A percentile compares a stretch with the other conserved stretches of the same genome.
Conservation (phyloP, 345 rosid genomes). For the Camelina neglecta region DNA sequence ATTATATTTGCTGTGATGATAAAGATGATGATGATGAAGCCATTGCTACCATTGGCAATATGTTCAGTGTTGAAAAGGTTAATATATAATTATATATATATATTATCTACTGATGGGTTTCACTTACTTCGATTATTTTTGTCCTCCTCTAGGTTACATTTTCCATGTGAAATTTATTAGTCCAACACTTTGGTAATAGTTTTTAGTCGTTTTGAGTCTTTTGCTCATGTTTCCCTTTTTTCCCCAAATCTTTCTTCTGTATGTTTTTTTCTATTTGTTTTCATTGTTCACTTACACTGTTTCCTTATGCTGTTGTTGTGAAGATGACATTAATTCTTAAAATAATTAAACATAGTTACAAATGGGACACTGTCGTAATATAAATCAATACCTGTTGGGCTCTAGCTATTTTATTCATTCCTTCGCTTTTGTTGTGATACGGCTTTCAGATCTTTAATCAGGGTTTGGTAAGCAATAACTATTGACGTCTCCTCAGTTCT, state of each 20-base stretch:
- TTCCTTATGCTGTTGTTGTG: conserved; percentile 24
- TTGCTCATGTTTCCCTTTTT: not conserved
- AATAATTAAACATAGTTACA: conserved; percentile 26
- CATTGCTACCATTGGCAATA: conserved; percentile 45
- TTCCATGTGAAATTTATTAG: conserved; percentile 34
- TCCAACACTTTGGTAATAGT: conserved; percentile 34
- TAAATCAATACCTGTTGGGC: not conserved
- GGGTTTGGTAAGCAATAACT: too few relatives aligned
- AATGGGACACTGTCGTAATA: not conserved
- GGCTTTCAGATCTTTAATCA: not conserved
- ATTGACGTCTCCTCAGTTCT: conserved; percentile 45
- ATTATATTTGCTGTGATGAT: conserved; percentile 24
- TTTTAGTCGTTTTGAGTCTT: conserved; percentile 25
- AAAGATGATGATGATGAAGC: conserved; percentile 34
- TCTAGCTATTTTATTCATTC: not conserved
- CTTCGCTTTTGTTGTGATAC: not conserved
- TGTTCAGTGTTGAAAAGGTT: conserved; percentile 38
- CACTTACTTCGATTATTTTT: conserved; percentile 36
- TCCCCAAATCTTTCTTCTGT: conserved; percentile 9
- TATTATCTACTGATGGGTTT: conserved; percentile 42
- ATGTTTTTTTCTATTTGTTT: not conserved
- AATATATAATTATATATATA: conserved; percentile 40
- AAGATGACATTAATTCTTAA: conserved; percentile 31
- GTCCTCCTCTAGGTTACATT: conserved; percentile 37
- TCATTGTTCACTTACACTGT: conserved; percentile 14